Percentiles rank a stretch among this genome's conserved stretches.
Evolutionary conservation across 768 basidiomycete genomes (phyloP).

Genomic region (Serendipita sp.): DNA sequence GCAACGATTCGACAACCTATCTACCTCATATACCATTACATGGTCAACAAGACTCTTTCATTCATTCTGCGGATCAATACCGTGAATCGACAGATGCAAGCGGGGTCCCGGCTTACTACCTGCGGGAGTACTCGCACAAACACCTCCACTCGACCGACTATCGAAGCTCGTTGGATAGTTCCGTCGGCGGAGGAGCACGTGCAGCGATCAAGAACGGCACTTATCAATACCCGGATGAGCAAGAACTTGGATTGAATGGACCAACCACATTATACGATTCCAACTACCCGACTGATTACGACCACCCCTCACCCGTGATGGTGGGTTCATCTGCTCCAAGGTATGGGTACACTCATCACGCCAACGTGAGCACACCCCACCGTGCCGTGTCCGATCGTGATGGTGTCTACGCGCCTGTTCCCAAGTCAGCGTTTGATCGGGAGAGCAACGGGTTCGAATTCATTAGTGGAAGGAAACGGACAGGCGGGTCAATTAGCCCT

Average conservation of each 20-base stretch:
- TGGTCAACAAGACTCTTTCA: background rate
- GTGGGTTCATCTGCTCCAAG: background rate
- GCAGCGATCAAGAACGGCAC: background rate
- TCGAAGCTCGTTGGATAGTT: background rate
- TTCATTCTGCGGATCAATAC: background rate
- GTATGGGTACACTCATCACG: background rate
- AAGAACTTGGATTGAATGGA: background rate
- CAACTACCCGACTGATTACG: background rate
- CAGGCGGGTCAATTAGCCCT: background rate
- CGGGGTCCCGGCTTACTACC: background rate
- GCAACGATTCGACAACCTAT: background rate
- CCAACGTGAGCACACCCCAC: background rate
- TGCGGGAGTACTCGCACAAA: background rate
- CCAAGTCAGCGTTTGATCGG: background rate
- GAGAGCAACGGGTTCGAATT: conserved; percentile 1
- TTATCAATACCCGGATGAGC: background rate
- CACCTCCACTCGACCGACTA: background rate
- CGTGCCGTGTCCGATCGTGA: background rate
- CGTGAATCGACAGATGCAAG: background rate
- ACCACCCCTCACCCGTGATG: background rate
- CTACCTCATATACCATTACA: background rate
- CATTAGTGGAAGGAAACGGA: background rate
- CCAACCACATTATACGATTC: background rate
- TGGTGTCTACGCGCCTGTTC: background rate
- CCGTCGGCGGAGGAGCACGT: background rate